Conservation (phyloP, 805 yeast species). For the Yarrowia bubula region DNA sequence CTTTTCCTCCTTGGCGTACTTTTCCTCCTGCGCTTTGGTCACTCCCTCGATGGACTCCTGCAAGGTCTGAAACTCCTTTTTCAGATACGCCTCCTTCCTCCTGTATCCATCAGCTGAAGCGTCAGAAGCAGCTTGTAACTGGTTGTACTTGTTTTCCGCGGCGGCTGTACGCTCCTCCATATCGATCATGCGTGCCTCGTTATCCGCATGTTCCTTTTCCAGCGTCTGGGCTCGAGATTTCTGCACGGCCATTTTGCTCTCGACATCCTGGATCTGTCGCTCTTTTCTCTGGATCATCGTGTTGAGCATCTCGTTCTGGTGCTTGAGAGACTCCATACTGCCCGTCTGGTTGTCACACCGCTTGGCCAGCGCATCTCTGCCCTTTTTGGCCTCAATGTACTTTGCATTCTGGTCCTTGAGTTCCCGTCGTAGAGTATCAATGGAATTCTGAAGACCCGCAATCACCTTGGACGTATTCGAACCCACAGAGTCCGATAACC, state of each 20-base stretch:
- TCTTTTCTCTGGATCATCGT: conserved; percentile 69
- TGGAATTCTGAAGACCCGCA: conserved; percentile 46
- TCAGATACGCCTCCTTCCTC: conserved; percentile 35
- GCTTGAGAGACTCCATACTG: conserved; percentile 50
- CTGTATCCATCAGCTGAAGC: conserved; percentile 53
- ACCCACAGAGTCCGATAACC: conserved; percentile 3
- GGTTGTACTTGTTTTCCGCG: conserved; percentile 49
- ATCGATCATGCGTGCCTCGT: conserved; percentile 18
- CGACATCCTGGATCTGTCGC: conserved; percentile 64
- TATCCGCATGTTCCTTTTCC: conserved; percentile 10
- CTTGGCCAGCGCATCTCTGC: conserved; percentile 44
- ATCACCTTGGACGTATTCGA: conserved; percentile 34
- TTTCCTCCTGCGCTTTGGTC: neutral
- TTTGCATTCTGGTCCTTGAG: conserved; percentile 42
- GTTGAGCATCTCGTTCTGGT: conserved; percentile 72
- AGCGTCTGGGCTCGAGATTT: conserved; percentile 17
- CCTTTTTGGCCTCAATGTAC: conserved; percentile 52
- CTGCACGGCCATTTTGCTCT: conserved; percentile 45
- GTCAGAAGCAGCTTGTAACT: conserved; percentile 50
- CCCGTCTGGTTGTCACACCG: conserved; percentile 32
- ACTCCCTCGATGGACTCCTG: neutral
- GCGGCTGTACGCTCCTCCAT: conserved; percentile 48
- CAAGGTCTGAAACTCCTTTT: neutral
- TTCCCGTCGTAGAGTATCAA: conserved; percentile 57
- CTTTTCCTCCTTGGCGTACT: neutral